Evolutionary conservation across 2,329 filamentous ascomycete genomes (phyloP).

Genomic region (Ophiocordyceps robertsii): DNA sequence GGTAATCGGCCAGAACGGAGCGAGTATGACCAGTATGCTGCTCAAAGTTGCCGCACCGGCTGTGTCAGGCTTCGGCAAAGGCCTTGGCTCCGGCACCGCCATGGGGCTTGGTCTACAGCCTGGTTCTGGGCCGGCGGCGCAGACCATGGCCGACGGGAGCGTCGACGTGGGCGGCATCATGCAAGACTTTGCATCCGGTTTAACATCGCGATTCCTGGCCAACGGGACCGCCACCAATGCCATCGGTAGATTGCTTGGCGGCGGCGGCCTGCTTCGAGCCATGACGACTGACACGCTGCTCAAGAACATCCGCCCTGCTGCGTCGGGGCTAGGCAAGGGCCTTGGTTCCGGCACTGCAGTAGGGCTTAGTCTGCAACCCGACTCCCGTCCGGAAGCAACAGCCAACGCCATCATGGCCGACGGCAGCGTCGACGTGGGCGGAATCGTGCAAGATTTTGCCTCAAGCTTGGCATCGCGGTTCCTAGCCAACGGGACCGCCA

Average conservation of each 20-base stretch:
- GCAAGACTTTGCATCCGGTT: no score
- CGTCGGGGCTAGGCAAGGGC: slow-evolving; percentile 13
- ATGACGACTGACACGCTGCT: slow-evolving; percentile 3
- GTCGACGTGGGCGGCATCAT: no score
- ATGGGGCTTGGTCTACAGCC: slow-evolving; percentile 15
- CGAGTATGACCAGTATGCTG: slow-evolving; percentile 4
- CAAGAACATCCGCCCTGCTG: slow-evolving; percentile 7
- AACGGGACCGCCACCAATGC: no score
- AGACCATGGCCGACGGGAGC: no score
- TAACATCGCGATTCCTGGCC: no score
- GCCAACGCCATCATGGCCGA: background rate
- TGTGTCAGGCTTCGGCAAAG: slow-evolving; percentile 14
- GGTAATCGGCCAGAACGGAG: slow-evolving; percentile 2
- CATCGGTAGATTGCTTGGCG: no score
- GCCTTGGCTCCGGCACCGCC: slow-evolving; percentile 11
- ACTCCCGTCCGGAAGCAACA: slow-evolving; percentile 6
- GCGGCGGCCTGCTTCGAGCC: slow-evolving; percentile 2
- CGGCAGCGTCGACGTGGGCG: slow-evolving; percentile 4
- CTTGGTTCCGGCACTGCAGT: slow-evolving; percentile 12
- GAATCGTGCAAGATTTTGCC: slow-evolving; percentile 12
- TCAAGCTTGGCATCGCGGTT: slow-evolving; percentile 17
- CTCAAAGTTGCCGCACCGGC: slow-evolving; percentile 6
- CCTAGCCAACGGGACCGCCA: slow-evolving; percentile 16
- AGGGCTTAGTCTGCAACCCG: slow-evolving; percentile 14
- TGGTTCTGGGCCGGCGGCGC: slow-evolving; percentile 7